phyloP scores from a whole-genome alignment of 371 early-diverging fungal genomes.

The Mortierella sp. region DNA sequence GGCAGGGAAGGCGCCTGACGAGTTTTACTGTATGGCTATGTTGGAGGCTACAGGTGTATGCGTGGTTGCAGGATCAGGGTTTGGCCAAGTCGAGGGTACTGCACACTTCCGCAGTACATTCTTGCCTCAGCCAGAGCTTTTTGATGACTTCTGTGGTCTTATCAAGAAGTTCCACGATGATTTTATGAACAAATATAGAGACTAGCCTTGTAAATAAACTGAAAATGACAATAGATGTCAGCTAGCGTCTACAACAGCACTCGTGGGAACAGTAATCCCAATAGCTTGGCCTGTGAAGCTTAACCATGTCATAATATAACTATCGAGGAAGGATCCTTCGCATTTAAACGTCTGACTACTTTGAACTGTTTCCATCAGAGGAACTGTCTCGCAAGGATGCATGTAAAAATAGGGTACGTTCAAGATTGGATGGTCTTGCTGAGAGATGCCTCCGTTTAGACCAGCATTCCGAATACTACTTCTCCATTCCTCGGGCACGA shows the following conservation, averaged over 20 bases:
- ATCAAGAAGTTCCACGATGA: conserved; percentile 83
- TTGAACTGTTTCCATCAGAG: conserved; percentile 64
- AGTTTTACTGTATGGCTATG: conserved; percentile 90
- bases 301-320: conserved; percentile 44
- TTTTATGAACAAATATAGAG: conserved; percentile 83
- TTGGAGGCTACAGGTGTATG: conserved; percentile 96
- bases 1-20: conserved; percentile 81
- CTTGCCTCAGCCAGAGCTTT: conserved; percentile 91
- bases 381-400: conserved; percentile 81
- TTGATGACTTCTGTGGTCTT: conserved; percentile 87
- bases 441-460: conserved; percentile 57
- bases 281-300: conserved; percentile 53
- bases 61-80: conserved; percentile 91
- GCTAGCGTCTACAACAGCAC: neutral
- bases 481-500: conserved; percentile 59
- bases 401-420: conserved; percentile 72
- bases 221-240: neutral
- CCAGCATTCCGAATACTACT: conserved; percentile 45
- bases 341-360: neutral
- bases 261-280: conserved; percentile 28
- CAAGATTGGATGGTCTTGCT: conserved; percentile 75
- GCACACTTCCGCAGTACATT: conserved; percentile 98
- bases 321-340: conserved; percentile 15
- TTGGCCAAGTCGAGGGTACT: conserved; percentile 91
- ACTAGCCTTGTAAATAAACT: conserved; percentile 44